Conservation (phyloP, 176 grass and related monocot species). For the Eleusine indica region DNA sequence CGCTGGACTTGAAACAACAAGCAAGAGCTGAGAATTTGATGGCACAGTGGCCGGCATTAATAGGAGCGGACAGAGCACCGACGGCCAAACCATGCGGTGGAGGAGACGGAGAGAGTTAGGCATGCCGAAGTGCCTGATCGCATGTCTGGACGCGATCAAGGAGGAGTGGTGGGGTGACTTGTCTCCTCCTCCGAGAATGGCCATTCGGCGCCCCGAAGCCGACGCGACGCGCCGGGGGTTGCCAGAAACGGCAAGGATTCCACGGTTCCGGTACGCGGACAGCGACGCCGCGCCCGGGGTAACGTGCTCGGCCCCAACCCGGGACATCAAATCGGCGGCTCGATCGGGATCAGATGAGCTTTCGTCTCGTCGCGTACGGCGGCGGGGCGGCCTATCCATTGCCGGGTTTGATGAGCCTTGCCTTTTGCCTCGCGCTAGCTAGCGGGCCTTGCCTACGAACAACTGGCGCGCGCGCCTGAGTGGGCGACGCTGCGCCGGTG, state of each 20-base stretch:
- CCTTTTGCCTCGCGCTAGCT: neutral
- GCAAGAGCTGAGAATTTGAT: neutral
- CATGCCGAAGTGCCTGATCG: constrained; percentile 11
- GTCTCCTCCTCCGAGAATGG: constrained; percentile 16
- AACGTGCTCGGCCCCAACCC: constrained; percentile 4
- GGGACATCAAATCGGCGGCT: neutral
- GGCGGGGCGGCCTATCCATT: neutral
- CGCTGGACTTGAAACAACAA: neutral
- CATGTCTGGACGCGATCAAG: neutral
- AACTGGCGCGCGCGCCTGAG: neutral
- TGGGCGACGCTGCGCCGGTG: neutral
- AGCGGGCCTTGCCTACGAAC: neutral
- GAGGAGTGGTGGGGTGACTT: neutral
- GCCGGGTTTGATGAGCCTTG: neutral
- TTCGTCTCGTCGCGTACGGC: neutral
- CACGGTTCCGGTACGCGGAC: constrained; percentile 14
- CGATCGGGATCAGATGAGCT: neutral
- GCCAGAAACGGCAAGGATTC: constrained; percentile 14
- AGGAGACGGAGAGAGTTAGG: neutral
- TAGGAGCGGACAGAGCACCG: constrained; percentile 1
- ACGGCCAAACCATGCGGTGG: neutral
- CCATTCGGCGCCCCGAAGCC: constrained; percentile 8
- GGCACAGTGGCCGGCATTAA: constrained; percentile 26
- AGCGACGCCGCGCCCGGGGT: constrained; percentile 19
- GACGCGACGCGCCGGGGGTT: constrained; percentile 26